A percentile compares a stretch with the other conserved stretches of the same genome.
Evolutionary conservation across 208 protist species (phyloP).

Genomic region (Porcisia hertigi): DNA sequence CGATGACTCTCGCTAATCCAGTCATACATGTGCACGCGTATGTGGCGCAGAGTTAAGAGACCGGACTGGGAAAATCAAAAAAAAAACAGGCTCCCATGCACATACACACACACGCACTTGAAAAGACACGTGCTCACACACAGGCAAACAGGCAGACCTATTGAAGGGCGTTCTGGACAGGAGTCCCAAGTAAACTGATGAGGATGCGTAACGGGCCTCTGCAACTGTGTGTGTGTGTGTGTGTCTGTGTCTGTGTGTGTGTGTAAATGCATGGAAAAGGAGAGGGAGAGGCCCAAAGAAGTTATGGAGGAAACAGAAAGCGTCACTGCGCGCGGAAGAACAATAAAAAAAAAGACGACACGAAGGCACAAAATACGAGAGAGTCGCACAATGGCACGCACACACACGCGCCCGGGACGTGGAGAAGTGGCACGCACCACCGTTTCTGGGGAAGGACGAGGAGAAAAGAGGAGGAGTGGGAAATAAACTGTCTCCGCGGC

Average conservation of each 20-base stretch:
- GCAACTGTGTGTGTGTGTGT: background rate
- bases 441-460: background rate
- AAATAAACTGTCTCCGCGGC: background rate
- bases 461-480: background rate
- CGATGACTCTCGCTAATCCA: background rate
- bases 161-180: background rate
- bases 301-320: too few relatives aligned
- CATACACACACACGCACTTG: background rate
- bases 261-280: background rate
- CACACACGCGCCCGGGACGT: background rate
- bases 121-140: too few relatives aligned
- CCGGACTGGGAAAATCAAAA: background rate
- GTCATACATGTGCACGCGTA: background rate
- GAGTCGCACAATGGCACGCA: background rate
- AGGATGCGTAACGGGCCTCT: background rate
- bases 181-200: background rate
- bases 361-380: slow-evolving; percentile 2
- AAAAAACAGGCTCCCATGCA: background rate
- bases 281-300: too few relatives aligned
- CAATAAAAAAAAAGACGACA: background rate
- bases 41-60: background rate
- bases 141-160: background rate
- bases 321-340: too few relatives aligned
- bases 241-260: background rate
- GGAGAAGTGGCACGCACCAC: background rate